Conservation (phyloP, 2,329 filamentous ascomycete species). For the Diaporthe nobilis region DNA sequence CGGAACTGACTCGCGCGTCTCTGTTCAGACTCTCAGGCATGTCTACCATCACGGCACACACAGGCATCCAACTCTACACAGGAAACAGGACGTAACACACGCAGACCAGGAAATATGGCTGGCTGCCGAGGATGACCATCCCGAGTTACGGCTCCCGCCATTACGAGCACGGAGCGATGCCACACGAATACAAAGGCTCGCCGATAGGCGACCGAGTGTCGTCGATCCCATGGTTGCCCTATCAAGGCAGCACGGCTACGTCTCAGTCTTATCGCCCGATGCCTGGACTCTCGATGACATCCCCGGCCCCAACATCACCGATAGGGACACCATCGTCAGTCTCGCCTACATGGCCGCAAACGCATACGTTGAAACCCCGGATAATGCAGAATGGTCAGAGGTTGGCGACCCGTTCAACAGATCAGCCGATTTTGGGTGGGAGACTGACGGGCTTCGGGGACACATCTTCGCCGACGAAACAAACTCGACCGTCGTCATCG, state of each 20-base stretch:
- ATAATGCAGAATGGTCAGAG: slow-evolving; percentile 85
- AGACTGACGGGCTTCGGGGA: slow-evolving; percentile 87
- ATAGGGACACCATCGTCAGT: slow-evolving; percentile 86
- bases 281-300: slow-evolving; percentile 89
- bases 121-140: slow-evolving; percentile 70
- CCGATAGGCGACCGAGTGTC: slow-evolving; percentile 80
- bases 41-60: slow-evolving; percentile 93
- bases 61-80: slow-evolving; percentile 82
- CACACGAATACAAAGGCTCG: slow-evolving; percentile 83
- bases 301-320: slow-evolving; percentile 83
- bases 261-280: slow-evolving; percentile 76
- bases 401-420: slow-evolving; percentile 86
- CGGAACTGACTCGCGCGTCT: slow-evolving; percentile 8
- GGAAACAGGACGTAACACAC: slow-evolving; percentile 77
- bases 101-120: slow-evolving; percentile 72
- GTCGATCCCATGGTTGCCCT: slow-evolving; percentile 85
- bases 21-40: slow-evolving; percentile 78
- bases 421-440: slow-evolving; percentile 93
- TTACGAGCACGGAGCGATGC: slow-evolving; percentile 75
- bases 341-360: slow-evolving; percentile 91
- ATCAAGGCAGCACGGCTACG: slow-evolving; percentile 77
- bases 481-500: slow-evolving; percentile 91
- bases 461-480: slow-evolving; percentile 91
- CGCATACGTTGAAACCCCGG: slow-evolving; percentile 84
- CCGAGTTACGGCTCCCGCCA: slow-evolving; percentile 63